These are phyloP conservation scores for Jackrogersella minutella DNA, from an alignment of 495 filamentous ascomycete species.

Conservation along the genomic window DNA sequence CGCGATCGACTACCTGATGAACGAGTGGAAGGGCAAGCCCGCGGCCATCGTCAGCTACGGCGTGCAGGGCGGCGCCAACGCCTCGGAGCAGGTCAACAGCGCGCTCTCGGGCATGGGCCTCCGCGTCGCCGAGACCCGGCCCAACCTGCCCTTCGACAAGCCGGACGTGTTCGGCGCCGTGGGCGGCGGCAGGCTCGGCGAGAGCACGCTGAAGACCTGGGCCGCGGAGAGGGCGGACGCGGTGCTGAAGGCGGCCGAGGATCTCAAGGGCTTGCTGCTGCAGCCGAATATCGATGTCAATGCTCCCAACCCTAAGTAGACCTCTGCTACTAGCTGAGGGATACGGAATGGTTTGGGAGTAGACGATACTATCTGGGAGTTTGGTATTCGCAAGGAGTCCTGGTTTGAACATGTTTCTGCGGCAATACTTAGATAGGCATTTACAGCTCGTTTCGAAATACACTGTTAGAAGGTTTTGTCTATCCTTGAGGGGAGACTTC, in stretches of 20 bases:
- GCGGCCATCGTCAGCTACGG: slow-evolving; percentile 65
- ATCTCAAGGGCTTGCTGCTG: slow-evolving; percentile 44
- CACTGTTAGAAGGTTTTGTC: no score
- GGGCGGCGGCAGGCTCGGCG: slow-evolving; percentile 43
- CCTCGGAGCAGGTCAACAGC: slow-evolving; percentile 49
- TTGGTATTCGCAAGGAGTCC: background rate
- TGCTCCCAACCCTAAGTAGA: background rate
- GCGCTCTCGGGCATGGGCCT: slow-evolving; percentile 44
- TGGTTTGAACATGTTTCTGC: background rate
- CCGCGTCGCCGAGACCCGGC: slow-evolving; percentile 43
- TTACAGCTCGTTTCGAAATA: background rate
- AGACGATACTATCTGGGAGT: background rate
- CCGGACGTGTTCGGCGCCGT: slow-evolving; percentile 42
- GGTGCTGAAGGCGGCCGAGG: slow-evolving; percentile 43
- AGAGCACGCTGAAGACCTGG: slow-evolving; percentile 41
- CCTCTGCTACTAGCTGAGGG: background rate
- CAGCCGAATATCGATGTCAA: slow-evolving; percentile 26
- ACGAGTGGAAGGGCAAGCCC: slow-evolving; percentile 69
- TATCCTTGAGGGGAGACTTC: no score
- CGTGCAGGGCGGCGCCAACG: slow-evolving; percentile 56
- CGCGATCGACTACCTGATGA: slow-evolving; percentile 67
- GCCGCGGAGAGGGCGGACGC: slow-evolving; percentile 31
- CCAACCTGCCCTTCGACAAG: slow-evolving; percentile 43
- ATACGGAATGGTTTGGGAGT: background rate
- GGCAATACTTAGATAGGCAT: background rate